phyloP scores from a whole-genome alignment of 345 rosid species.

The Euphorbia pulcherrima region DNA sequence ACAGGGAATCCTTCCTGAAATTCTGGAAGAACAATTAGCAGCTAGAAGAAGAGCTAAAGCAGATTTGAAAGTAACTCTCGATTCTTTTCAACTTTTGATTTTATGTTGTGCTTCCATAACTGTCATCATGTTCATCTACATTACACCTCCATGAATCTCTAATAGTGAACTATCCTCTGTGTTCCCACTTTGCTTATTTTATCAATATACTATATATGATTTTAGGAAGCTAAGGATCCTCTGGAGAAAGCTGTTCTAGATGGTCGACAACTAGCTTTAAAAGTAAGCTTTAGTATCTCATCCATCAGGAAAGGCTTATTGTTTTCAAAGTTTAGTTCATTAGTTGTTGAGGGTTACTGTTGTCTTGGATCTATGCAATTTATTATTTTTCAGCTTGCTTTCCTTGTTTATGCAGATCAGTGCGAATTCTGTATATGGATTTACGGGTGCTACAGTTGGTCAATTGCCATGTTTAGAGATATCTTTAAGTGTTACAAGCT shows the following conservation, averaged over 20 bases:
- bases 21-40: slow-evolving; percentile 81
- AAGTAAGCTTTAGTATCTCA: slow-evolving; percentile 42
- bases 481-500: slow-evolving; percentile 97
- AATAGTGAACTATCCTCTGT: not conserved
- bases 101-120: slow-evolving; percentile 5
- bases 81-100: not conserved
- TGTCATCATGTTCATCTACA: not conserved
- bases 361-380: not conserved
- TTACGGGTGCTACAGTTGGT: slow-evolving; percentile 92
- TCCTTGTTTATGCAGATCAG: slow-evolving; percentile 52
- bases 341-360: not conserved
- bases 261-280: slow-evolving; percentile 91
- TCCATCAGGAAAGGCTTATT: not conserved
- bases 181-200: slow-evolving; percentile 3
- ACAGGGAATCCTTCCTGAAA: slow-evolving; percentile 98
- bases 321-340: not conserved
- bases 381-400: slow-evolving; percentile 11
- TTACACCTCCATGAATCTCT: not conserved
- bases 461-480: slow-evolving; percentile 93
- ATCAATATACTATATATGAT: slow-evolving; percentile 18
- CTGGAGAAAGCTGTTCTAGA: slow-evolving; percentile 94
- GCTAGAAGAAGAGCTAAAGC: slow-evolving; percentile 98
- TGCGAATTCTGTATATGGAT: slow-evolving; percentile 97
- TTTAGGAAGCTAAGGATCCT: slow-evolving; percentile 92
- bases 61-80: slow-evolving; percentile 66